These are phyloP conservation scores for Lentinula sp. DNA, from an alignment of 768 basidiomycete species.

Conservation along the genomic window DNA sequence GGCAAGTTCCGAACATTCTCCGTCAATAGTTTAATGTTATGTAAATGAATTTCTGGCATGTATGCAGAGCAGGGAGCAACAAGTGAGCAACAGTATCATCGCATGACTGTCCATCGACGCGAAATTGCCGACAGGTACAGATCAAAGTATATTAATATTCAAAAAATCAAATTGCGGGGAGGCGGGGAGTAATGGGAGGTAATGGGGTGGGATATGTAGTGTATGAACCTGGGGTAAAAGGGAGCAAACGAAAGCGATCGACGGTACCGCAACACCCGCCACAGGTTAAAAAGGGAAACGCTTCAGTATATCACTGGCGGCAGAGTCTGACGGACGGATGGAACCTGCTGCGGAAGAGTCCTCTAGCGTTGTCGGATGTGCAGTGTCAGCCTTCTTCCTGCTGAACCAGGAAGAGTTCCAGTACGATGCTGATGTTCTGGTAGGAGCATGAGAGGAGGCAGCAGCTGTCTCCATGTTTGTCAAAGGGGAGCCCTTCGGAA, in stretches of 20 bases:
- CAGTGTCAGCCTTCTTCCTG: constrained; percentile 46
- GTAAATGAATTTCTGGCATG: not conserved
- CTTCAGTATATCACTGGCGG: constrained; percentile 3
- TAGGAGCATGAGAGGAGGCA: constrained; percentile 15
- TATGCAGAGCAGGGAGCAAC: too few species aligned
- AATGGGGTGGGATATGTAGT: not conserved
- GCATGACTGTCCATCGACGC: too few species aligned
- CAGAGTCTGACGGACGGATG: not conserved
- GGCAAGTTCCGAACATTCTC: not conserved
- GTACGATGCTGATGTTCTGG: constrained; percentile 47
- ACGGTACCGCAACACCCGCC: not conserved
- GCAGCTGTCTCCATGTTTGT: constrained; percentile 17
- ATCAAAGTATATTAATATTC: too few species aligned
- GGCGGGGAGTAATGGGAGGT: too few species aligned
- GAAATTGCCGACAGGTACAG: too few species aligned
- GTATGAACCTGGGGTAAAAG: not conserved
- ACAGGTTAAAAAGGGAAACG: not conserved
- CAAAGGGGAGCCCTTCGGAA: constrained; percentile 45
- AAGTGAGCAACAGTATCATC: too few species aligned
- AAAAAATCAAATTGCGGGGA: too few species aligned
- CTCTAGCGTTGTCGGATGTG: constrained; percentile 45
- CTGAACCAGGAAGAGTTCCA: constrained; percentile 60
- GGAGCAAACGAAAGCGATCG: not conserved
- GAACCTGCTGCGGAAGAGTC: not conserved
- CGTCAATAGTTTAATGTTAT: not conserved